Base-by-base conservation (phyloP, 495 filamentous ascomycete species). In the Xylaria nigripes region DNA sequence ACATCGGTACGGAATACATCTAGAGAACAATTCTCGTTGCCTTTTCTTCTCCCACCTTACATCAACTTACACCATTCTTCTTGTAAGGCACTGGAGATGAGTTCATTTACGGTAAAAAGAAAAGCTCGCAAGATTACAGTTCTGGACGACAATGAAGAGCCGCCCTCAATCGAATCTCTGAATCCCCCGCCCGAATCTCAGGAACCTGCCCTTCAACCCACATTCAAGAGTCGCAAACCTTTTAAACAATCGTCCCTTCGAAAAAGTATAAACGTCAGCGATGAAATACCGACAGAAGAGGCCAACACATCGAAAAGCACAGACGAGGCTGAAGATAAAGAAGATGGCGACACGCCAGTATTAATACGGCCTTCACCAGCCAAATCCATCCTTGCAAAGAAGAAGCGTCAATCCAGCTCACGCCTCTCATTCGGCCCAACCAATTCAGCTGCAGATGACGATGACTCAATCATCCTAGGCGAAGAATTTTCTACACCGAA, bases 371-470 rank as follows among this genome's bases (percentile, higher is more conserved):
- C 75, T 0, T 48, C 59, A 0, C 38, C 72, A 3, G 63, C 68
- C 29, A 70, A 70, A 34, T 62, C 67, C 12, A 67, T 60, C 30
- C 77, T 64, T 46, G 67, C 62, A 4, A 75, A 71, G 45, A 88
- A 87, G 64, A 75, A 81, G 51, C 86, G 84, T 55, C 81, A 80
- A 23, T 78, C 82, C 19, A 76, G 81, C 3, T 83, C 85, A 23
- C 71, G 85, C 10, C 80, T 94, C 25, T 93, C 90, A 0, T 95
- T 95, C 62, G 86, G 81, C 0, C 80, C 79, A 19, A 78, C 80
- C 41, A 80, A 77, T 19, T 63, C 79, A 22, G 74, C 79, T 45
- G 79, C 71, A 12, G 76, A 75, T 18, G 79, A 79, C 0, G 75
- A 62, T 21, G 70, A 69, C 48, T 63, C 79, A 29, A 66, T 66